Evolutionary conservation across 495 filamentous ascomycete species (phyloP).

Genomic region (Aspergillus affinis): DNA sequence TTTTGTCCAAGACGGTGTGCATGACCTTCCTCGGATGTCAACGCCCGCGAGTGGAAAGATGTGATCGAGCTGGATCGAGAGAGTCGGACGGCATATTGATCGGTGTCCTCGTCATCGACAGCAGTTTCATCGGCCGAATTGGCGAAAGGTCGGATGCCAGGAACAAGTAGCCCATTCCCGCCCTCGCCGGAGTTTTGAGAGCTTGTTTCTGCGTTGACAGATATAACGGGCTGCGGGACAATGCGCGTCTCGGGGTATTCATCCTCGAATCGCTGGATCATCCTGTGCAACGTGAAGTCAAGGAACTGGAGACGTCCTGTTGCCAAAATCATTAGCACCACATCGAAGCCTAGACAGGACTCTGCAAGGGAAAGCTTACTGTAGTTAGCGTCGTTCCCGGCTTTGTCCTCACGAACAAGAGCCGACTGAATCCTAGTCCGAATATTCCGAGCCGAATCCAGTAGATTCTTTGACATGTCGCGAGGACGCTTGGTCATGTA

Average conservation of each 20-base stretch:
- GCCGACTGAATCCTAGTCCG: constrained; percentile 80
- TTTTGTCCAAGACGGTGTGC: constrained; percentile 82
- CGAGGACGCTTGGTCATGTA: constrained; percentile 66
- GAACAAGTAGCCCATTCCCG: constrained; percentile 33
- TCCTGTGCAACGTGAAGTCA: constrained; percentile 80
- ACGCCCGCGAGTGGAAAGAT: constrained; percentile 72
- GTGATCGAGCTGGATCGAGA: constrained; percentile 76
- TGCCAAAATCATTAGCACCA: constrained; percentile 21
- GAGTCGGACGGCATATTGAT: constrained; percentile 48
- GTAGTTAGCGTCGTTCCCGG: constrained; percentile 67
- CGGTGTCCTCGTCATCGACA: constrained; percentile 50
- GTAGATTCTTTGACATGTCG: constrained; percentile 86
- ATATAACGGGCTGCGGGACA: constrained; percentile 23
- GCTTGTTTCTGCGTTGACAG: constrained; percentile 29
- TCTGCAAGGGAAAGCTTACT: constrained; percentile 53
- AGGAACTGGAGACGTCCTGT: constrained; percentile 83
- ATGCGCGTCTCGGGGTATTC: constrained; percentile 90
- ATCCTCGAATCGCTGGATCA: constrained; percentile 93
- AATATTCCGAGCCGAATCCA: constrained; percentile 85
- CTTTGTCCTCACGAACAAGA: constrained; percentile 70
- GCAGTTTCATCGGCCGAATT: constrained; percentile 39
- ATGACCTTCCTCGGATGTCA: constrained; percentile 85
- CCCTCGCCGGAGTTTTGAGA: constrained; percentile 45
- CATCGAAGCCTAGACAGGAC: neutral
- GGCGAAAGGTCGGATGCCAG: constrained; percentile 33